These are phyloP conservation scores for Erodium trifolium DNA, from an alignment of 441 rosid species.

Conservation along the genomic window DNA sequence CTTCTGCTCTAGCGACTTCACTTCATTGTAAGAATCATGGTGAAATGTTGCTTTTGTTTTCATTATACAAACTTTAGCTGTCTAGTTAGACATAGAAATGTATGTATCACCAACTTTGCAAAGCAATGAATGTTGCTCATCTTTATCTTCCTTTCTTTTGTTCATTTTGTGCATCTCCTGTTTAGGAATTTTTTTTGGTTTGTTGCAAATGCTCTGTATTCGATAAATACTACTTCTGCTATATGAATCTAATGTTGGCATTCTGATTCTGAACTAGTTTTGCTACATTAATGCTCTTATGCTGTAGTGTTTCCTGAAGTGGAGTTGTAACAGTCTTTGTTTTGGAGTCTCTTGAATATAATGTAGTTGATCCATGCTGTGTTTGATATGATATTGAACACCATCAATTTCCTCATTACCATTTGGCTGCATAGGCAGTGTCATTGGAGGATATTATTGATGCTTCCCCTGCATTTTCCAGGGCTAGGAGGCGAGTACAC, in stretches of 20 bases:
- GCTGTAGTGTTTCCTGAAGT: neutral
- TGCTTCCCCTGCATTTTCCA: conserved; percentile 41
- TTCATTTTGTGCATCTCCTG: conserved; percentile 7
- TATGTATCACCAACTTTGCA: conserved; percentile 27
- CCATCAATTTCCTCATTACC: conserved; percentile 12
- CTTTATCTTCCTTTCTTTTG: conserved; percentile 3
- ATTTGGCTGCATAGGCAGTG: conserved; percentile 21
- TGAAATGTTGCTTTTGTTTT: conserved; percentile 18
- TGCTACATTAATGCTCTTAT: neutral
- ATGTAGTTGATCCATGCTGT: conserved; percentile 11
- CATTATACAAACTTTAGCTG: conserved; percentile 21
- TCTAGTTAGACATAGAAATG: conserved; percentile 21
- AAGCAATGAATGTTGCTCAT: conserved; percentile 20
- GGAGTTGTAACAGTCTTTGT: conserved; percentile 3
- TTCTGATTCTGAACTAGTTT: conserved; percentile 5
- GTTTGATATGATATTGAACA: conserved; percentile 15
- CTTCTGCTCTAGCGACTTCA: conserved; percentile 12
- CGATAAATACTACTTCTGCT: neutral
- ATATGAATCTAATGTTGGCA: conserved; percentile 4
- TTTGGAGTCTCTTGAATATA: conserved; percentile 4
- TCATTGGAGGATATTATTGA: conserved; percentile 29
- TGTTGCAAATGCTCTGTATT: neutral
- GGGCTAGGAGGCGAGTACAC: conserved; percentile 31
- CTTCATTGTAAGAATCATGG: conserved; percentile 29
- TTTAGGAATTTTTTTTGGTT: neutral